These are phyloP conservation scores for Fusarium napiforme DNA, from an alignment of 2,329 filamentous ascomycete species.

Conservation along the genomic window DNA sequence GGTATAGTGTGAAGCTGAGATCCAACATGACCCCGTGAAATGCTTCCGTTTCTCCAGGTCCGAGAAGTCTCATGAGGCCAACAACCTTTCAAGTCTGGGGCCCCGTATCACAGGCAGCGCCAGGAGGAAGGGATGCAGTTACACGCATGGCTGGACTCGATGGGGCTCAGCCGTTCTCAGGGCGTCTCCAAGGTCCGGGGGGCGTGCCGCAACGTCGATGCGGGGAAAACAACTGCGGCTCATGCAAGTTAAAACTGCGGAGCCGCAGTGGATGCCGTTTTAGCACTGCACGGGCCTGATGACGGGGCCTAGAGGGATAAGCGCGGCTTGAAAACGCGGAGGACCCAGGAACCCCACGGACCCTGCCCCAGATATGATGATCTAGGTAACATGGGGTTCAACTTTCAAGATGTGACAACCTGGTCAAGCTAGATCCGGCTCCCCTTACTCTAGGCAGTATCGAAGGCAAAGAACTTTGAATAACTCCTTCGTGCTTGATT, in stretches of 20 bases:
- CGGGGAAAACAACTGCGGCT: constrained; percentile 47
- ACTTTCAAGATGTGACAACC: constrained; percentile 18
- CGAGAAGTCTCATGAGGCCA: constrained; percentile 18
- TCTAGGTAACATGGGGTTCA: constrained; percentile 16
- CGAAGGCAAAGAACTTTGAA: background rate
- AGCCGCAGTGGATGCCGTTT: constrained; percentile 44
- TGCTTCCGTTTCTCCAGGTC: constrained; percentile 27
- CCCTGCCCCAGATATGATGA: constrained; percentile 34
- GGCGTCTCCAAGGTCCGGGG: constrained; percentile 19
- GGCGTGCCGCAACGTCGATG: constrained; percentile 39
- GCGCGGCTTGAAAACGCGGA: constrained; percentile 39
- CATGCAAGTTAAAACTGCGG: constrained; percentile 47
- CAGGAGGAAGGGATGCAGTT: constrained; percentile 38
- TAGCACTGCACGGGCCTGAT: constrained; percentile 31
- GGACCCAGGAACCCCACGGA: constrained; percentile 40
- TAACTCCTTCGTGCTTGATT: background rate
- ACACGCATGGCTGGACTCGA: background rate
- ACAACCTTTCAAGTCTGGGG: constrained; percentile 37
- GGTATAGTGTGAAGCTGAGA: background rate
- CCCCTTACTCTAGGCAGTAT: constrained; percentile 5
- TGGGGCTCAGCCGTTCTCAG: constrained; percentile 14
- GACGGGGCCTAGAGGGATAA: constrained; percentile 35
- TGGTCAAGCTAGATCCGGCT: constrained; percentile 17
- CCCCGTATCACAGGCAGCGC: constrained; percentile 39
- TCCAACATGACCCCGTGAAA: constrained; percentile 6